Evolutionary conservation across 371 early-diverging fungal species (phyloP), one percentile per base, ranked within the genome.

Genomic region (Mucor plumbeus): DNA sequence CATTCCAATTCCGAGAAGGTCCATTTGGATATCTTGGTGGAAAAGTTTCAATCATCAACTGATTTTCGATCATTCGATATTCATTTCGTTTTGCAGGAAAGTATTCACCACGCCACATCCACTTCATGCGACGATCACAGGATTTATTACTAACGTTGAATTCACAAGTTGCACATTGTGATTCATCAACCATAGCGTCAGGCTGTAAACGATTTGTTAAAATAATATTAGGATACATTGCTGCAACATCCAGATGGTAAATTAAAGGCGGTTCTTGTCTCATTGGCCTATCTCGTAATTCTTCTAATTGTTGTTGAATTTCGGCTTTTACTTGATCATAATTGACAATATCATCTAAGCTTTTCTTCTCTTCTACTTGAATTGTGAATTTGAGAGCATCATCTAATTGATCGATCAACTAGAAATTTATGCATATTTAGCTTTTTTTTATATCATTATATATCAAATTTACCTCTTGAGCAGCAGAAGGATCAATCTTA

Each of bases 171-270:
- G 97, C 97, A 75, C 99, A 99, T 4, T 84, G 84, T 14, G 91
- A 89, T 68, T 99, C 99, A 14, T 90, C 89, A 36, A 99, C 92
- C 61, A 99, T 92, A 5, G 99, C 95, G 77, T 97, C 95, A 3
- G 99, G 99, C 80, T 99, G 99, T 5, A 99, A 82, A 31, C 99
- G 92, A 73, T 99, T 99, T 10, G 99, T 99, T 17, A 99, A 84
- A 78, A 99, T 99, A 67, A 99, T 99, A 75, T 99, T 99, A 15
- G 99, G 99, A 76, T 99, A 99, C 99, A 99, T 99, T 33, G 99
- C 99, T 0, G 96, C 99, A 4, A 99, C 99, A 81, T 99, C 99
- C 83, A 99, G 87, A 75, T 99, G 99, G 81, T 99, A 99, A 63
- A 99, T 96, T 7, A 93, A 81, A 1, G 99, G 99, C 13, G 82